These are phyloP conservation scores for Lepraria neglecta DNA, from an alignment of 495 filamentous ascomycete species.

Conservation along the genomic window DNA sequence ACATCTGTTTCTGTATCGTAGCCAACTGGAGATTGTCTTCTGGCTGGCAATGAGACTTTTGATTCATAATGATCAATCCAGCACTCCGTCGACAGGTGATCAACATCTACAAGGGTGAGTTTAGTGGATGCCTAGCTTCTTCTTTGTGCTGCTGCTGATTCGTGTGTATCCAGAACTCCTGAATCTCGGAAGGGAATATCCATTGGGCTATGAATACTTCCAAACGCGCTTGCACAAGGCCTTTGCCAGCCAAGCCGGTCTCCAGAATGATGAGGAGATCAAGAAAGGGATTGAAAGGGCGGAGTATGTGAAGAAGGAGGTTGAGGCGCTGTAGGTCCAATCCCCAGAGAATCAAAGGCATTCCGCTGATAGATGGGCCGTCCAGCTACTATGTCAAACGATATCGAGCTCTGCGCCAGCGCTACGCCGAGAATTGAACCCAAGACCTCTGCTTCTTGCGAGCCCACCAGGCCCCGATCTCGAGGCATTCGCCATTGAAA, in stretches of 20 bases:
- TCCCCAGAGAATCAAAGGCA: constrained; percentile 19
- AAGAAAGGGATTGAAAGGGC: constrained; percentile 66
- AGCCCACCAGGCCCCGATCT: constrained; percentile 94
- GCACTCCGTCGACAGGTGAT: constrained; percentile 75
- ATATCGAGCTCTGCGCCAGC: constrained; percentile 79
- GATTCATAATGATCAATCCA: constrained; percentile 40
- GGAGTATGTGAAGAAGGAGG: constrained; percentile 90
- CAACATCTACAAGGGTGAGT: constrained; percentile 79
- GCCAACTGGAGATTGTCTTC: no score
- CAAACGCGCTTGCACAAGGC: constrained; percentile 73
- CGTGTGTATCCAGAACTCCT: constrained; percentile 59
- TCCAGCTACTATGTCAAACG: constrained; percentile 87
- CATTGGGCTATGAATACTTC: constrained; percentile 81
- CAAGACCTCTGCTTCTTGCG: constrained; percentile 47
- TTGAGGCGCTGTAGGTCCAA: constrained; percentile 77
- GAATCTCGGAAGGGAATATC: constrained; percentile 78
- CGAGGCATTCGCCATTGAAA: constrained; percentile 80
- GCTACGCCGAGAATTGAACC: constrained; percentile 28
- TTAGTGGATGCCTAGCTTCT: no score
- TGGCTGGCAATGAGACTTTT: no score
- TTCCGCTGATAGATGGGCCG: constrained; percentile 23
- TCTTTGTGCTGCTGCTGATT: constrained; percentile 15
- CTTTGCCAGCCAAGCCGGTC: constrained; percentile 63
- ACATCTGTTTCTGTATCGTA: no score
- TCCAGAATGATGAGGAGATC: constrained; percentile 70